Conservation (phyloP, 345 rosid species). For the Camelina laxa region DNA sequence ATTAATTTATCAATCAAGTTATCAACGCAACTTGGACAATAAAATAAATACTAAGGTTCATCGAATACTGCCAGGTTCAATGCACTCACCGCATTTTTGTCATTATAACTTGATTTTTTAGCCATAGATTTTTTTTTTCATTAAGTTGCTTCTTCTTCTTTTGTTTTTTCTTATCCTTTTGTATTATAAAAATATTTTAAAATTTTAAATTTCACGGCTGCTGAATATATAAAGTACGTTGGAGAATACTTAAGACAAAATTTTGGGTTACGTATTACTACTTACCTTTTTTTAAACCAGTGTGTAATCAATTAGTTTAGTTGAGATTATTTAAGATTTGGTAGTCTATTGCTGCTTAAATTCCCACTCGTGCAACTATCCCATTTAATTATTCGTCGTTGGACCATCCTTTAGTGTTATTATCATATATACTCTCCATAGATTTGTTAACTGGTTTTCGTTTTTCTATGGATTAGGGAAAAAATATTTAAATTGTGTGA, state of each 20-base stretch:
- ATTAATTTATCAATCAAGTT: constrained; percentile 21
- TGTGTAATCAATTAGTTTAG: constrained; percentile 7
- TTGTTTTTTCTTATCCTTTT: not conserved
- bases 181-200: not conserved
- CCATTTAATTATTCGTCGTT: constrained; percentile 15
- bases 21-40: constrained; percentile 41
- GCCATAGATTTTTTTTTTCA: constrained; percentile 23
- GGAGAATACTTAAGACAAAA: not conserved
- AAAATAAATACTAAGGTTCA: constrained; percentile 26
- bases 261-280: not conserved
- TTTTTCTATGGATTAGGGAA: not conserved
- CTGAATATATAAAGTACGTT: not conserved
- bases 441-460: not conserved
- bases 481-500: not conserved
- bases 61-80: constrained; percentile 37
- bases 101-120: constrained; percentile 21
- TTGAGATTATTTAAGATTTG: constrained; percentile 18
- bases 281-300: not conserved
- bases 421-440: not conserved
- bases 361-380: constrained; percentile 42
- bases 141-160: not conserved
- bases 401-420: constrained; percentile 23
- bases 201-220: not conserved
- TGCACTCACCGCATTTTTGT: constrained; percentile 34
- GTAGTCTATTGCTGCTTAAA: constrained; percentile 21